Evolutionary conservation across 2,329 filamentous ascomycete species (phyloP).

Genomic region (Ophiostoma perfectum): DNA sequence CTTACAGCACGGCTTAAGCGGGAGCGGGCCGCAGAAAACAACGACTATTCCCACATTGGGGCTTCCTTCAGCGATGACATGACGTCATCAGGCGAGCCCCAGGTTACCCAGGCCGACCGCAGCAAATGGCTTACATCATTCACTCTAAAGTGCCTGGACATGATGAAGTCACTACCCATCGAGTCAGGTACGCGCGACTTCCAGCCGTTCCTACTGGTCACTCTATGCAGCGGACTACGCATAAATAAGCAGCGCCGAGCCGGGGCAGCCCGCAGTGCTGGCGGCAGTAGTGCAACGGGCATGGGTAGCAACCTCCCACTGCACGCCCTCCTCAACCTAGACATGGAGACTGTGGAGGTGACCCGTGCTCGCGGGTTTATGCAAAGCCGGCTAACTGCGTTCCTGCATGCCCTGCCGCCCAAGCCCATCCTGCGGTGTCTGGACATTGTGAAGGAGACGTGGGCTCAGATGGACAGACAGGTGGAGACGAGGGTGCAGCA

Average conservation of each 20-base stretch:
- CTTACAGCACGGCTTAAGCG: constrained; percentile 39
- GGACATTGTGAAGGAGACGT: constrained; percentile 47
- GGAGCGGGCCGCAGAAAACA: constrained; percentile 29
- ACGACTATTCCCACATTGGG: constrained; percentile 24
- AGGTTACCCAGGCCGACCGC: constrained; percentile 23
- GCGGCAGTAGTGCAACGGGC: neutral
- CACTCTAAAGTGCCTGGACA: constrained; percentile 45
- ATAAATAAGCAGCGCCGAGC: constrained; percentile 31
- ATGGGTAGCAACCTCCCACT: constrained; percentile 13
- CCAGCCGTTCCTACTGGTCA: constrained; percentile 49
- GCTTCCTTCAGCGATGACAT: constrained; percentile 14
- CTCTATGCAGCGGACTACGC: constrained; percentile 46
- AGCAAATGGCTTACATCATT: constrained; percentile 46
- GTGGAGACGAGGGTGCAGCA: constrained; percentile 17
- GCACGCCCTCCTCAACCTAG: constrained; percentile 20
- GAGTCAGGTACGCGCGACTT: constrained; percentile 50
- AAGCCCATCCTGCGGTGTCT: constrained; percentile 48
- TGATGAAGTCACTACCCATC: constrained; percentile 45
- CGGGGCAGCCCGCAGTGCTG: neutral
- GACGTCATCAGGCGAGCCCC: constrained; percentile 12
- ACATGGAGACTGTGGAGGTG: constrained; percentile 40
- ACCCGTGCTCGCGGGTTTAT: constrained; percentile 44
- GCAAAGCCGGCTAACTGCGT: constrained; percentile 42
- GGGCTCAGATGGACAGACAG: constrained; percentile 43
- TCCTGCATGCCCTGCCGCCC: constrained; percentile 43